Evolutionary conservation across 495 filamentous ascomycete genomes (phyloP).

Genomic region (Delitschia confertaspora): DNA sequence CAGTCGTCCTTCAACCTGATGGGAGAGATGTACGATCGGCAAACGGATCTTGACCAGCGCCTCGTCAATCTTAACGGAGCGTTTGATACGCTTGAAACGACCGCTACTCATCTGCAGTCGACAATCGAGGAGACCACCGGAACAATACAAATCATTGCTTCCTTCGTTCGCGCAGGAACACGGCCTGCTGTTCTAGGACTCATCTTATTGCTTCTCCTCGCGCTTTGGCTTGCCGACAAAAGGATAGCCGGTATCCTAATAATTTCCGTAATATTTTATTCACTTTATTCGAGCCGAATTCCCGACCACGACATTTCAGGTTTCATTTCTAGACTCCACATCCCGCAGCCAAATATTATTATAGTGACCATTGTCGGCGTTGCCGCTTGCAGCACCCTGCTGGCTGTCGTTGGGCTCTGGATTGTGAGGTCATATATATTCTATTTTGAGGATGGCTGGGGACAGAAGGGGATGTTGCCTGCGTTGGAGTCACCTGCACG

Average conservation of each 20-base stretch:
- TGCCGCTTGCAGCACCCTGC: no score
- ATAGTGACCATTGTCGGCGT: no score
- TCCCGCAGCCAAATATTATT: no score
- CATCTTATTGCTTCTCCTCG: not conserved
- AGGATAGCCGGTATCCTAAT: not conserved
- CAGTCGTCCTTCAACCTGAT: not conserved
- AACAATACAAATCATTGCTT: constrained; percentile 32
- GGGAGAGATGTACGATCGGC: not conserved
- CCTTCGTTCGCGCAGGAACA: constrained; percentile 10
- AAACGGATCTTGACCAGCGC: not conserved
- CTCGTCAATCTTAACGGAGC: constrained; percentile 2
- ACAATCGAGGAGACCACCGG: constrained; percentile 37
- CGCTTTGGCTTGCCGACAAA: not conserved
- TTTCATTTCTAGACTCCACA: no score
- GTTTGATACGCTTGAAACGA: constrained; percentile 32
- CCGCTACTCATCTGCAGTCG: constrained; percentile 36
- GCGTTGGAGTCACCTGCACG: no score
- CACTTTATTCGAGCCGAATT: no score
- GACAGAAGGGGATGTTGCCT: no score
- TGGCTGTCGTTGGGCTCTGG: no score
- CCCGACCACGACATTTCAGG: no score
- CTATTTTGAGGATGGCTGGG: no score
- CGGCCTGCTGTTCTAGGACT: not conserved
- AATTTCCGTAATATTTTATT: no score
- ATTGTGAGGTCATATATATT: no score